Evolutionary conservation across 2,329 filamentous ascomycete genomes (phyloP), one percentile per base, ranked within the genome.

Genomic region (Penicillium italicum): DNA sequence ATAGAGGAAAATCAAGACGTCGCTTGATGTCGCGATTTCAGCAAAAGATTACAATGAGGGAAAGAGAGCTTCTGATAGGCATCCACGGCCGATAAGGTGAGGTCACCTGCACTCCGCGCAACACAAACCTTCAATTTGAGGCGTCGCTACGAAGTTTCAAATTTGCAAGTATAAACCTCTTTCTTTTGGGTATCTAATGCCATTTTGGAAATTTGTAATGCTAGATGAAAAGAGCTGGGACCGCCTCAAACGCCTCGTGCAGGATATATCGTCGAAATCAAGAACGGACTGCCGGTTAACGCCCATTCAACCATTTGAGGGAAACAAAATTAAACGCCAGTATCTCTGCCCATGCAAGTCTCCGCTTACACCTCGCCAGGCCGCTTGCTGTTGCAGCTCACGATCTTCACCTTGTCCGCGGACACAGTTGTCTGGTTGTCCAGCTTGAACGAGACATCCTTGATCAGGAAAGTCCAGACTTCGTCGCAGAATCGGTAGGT

Each of bases 401-500:
- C 94, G 65, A 99, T 99, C 85, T 97, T 97, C 76, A 99, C 90
- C 74, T 91, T 93, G 71, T 97, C 93, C 20, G 92, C 91, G 36
- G 83, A 79, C 14, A 97, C 85, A 0, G 84, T 83, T 58, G 86
- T 83, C 54, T 83, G 85, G 64, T 88, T 90, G 66, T 97, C 93
- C 79, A 97, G 88, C 79, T 99, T 99, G 80, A 99, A 97, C n/a
- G 87, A 91, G 53, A 97, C 92, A 64, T 97, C 94, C 77, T 97
- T 97, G 77, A 99, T 96, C 56, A 99, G 84, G 75, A 99, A 99
- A 1, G 94, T 99, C 94, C 94, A 99, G 56, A 99, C 94, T 78
- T 99, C 94, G 77, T 99, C 94, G 79, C 94, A 99, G 82, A 99
- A 99, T 66, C 94, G 89, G 80, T 99, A 99, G 16, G 94, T 97